Base-by-base conservation (phyloP, 169 alveolate species). In the Plasmodium vivax region DNA sequence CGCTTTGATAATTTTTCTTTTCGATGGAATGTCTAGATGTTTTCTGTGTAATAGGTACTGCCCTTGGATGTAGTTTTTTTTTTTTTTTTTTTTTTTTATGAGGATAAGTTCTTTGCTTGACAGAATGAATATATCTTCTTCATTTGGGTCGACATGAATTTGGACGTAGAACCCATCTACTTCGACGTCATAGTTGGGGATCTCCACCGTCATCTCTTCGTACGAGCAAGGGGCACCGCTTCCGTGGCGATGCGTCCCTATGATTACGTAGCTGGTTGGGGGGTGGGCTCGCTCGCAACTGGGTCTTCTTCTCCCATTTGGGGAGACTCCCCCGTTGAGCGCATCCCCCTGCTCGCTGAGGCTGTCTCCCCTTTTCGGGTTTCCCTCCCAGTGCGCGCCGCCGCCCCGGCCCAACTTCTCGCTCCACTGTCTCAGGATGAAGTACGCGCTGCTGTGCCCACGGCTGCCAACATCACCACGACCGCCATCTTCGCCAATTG, bases 1-100 rank as follows among this genome's bases (percentile, higher is more conserved):
- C 4, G 91, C 88, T 90, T 90, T 90, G 10, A 90, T 90, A 16
- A 90, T 80, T 81, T 90, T 90, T 68, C 91, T 80, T 41, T 90
- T 90, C 10, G 43, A 12, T 43, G 84, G 74, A 27, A 90, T 43
- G 54, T 30, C 30, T 8, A 90, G 27, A 38, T 27, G 27, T 30
- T 71, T 90, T 6, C 81, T 90, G 51, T 82, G 82, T 79, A 90
- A 45, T 41, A 90, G 30, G 10, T 36, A 45, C 51, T 81, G 75
- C 38, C 77, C 94, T 43, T 19, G 43, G 45, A 68, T 30, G 38
- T 71, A 38, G 27, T 58, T 68, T 90, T 62, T 90, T 27, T 68
- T 27, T 80, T 34, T 77, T 19, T 27, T 14, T 80, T 34, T 79
- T 41, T 54, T 79, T 80, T 51, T 79, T 32, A 90, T 34, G 32